Conservation (phyloP, 2,329 filamentous ascomycete genomes). For the Talaromyces funiculosus region DNA sequence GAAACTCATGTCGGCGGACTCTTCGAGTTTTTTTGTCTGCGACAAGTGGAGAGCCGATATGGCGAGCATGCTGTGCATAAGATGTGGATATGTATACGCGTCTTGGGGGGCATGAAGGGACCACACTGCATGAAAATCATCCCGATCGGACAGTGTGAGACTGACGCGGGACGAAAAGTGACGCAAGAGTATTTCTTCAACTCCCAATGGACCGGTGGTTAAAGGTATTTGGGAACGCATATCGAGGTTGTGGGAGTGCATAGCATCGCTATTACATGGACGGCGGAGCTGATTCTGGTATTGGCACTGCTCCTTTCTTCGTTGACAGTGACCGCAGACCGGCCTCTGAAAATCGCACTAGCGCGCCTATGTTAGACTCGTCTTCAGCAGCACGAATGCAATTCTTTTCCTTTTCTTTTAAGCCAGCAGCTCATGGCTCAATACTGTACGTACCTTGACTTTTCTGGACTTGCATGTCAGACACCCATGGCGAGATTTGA, state of each 20-base stretch:
- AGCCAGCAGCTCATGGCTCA: no score
- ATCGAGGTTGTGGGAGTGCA: no score
- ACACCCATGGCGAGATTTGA: conserved; percentile 13
- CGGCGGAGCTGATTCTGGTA: background rate
- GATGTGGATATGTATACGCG: background rate
- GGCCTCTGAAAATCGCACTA: conserved; percentile 14
- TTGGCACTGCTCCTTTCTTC: conserved; percentile 8
- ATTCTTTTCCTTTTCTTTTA: no score
- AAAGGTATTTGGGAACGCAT: background rate
- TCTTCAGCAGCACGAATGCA: background rate
- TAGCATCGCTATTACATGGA: background rate
- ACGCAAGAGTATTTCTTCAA: conserved; percentile 1
- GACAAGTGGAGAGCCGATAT: conserved; percentile 8
- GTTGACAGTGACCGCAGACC: conserved; percentile 8
- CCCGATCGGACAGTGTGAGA: conserved; percentile 4
- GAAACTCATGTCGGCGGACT: background rate
- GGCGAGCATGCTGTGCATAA: conserved; percentile 13
- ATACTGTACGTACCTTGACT: conserved; percentile 7
- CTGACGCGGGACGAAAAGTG: conserved; percentile 9
- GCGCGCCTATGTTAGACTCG: background rate
- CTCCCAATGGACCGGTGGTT: background rate
- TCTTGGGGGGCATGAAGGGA: background rate
- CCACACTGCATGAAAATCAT: conserved; percentile 7
- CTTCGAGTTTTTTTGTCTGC: background rate
- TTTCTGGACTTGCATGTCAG: conserved; percentile 10